phyloP scores from a whole-genome alignment of 176 grass and related monocot species.

The Cymbopogon citratus region DNA sequence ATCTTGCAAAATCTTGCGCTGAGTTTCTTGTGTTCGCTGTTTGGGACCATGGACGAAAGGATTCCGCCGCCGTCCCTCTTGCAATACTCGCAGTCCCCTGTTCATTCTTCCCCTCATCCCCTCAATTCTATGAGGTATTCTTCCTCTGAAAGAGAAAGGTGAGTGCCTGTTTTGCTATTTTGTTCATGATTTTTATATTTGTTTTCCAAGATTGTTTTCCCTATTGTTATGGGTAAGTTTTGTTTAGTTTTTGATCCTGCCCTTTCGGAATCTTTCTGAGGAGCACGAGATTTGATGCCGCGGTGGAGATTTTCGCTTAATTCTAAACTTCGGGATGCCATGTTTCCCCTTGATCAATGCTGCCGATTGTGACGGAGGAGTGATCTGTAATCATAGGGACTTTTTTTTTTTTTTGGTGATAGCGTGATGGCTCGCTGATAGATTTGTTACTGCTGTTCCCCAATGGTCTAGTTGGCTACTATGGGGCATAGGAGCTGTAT shows the following conservation, averaged over 20 bases:
- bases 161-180: constrained; percentile 22
- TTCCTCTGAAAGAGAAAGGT: constrained; percentile 95
- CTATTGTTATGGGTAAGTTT: constrained; percentile 11
- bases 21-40: constrained; percentile 12
- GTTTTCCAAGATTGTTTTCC: constrained; percentile 10
- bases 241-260: constrained; percentile 33
- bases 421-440: constrained; percentile 8
- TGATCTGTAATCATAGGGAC: constrained; percentile 36
- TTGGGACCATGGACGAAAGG: constrained; percentile 78
- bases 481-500: background rate
- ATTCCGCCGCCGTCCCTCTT: constrained; percentile 69
- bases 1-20: constrained; percentile 25
- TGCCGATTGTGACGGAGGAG: constrained; percentile 23
- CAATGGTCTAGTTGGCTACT: background rate
- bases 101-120: constrained; percentile 79
- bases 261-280: constrained; percentile 32
- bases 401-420: background rate
- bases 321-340: constrained; percentile 28
- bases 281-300: constrained; percentile 41
- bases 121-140: constrained; percentile 86
- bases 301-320: constrained; percentile 39
- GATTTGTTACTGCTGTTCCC: constrained; percentile 18
- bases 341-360: constrained; percentile 35
- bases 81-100: constrained; percentile 81
- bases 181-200: constrained; percentile 4